These are phyloP conservation scores for Taiwanofungus camphoratus DNA, from an alignment of 1,284 basidiomycete species.

Conservation along the genomic window DNA sequence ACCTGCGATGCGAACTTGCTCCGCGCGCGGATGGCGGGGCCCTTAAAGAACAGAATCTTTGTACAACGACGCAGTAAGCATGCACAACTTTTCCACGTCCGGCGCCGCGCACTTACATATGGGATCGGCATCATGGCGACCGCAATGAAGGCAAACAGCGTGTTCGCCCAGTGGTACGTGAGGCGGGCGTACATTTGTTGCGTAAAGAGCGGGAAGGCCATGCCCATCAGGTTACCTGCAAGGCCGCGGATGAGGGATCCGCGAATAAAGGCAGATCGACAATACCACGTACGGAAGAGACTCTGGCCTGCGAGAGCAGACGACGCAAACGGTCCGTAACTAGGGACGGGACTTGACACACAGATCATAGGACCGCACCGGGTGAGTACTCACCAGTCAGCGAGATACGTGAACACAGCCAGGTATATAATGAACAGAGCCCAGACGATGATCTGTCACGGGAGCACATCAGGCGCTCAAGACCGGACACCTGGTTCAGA, in stretches of 20 bases:
- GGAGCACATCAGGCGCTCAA: background rate
- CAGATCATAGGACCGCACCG: too few species aligned
- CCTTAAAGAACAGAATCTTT: slow-evolving; percentile 57
- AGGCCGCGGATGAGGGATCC: background rate
- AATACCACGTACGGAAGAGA: slow-evolving; percentile 55
- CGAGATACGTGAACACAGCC: slow-evolving; percentile 63
- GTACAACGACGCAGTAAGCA: slow-evolving; percentile 7
- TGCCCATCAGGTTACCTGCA: slow-evolving; percentile 52
- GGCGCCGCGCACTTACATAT: slow-evolving; percentile 38
- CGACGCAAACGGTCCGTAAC: slow-evolving; percentile 70
- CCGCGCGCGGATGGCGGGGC: slow-evolving; percentile 51
- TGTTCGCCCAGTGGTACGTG: slow-evolving; percentile 68
- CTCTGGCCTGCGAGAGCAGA: slow-evolving; percentile 77
- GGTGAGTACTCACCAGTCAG: too few species aligned
- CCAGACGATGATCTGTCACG: slow-evolving; percentile 35
- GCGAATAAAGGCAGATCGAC: background rate
- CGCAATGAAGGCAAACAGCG: slow-evolving; percentile 60
- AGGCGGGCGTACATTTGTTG: slow-evolving; percentile 54
- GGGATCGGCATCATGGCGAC: slow-evolving; percentile 61
- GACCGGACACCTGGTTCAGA: background rate
- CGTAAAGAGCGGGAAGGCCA: slow-evolving; percentile 62
- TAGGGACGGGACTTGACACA: too few species aligned
- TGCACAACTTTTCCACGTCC: too few species aligned
- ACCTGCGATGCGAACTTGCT: slow-evolving; percentile 50
- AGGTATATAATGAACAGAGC: slow-evolving; percentile 58